Evolutionary conservation across 1,284 basidiomycete genomes (phyloP), one percentile per base, ranked within the genome.

Genomic region (Apiotrichum akiyoshidainum): DNA sequence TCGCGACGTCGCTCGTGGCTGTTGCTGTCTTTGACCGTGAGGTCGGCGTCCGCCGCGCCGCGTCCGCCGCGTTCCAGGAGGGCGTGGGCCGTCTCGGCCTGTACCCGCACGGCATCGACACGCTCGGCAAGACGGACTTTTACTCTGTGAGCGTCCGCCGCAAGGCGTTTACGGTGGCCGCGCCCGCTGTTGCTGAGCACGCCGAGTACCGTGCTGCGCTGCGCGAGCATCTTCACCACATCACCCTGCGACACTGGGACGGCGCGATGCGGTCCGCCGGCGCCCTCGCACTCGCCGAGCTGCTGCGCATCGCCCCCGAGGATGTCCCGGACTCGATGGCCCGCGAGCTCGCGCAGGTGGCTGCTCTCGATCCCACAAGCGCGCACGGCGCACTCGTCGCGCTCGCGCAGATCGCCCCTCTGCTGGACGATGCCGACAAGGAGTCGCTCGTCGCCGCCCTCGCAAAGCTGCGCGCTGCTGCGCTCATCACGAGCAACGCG

Each of bases 21-120:
- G 89, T 92, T 6, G 85, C 94, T 0, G 80, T 92, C 41, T 92
- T 88, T 67, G 96, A 99, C 78, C 84, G 96, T 33, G 96, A 99
- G 72, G 87, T 98, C 14, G 90, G 92, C 59, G 92, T 99, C 51
- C 84, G 96, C n/a, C 81, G 96, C 61, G 96, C 96, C 5, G 93
- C 95, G 3, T 98, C 94, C 76, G 96, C 96, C 11, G 92, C 95
- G 5, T 99, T 92, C 74, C 96, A 99, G 75, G 96, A 99, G 77
- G 88, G 89, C 68, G 96, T 98, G 44, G 96, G 96, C 11, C 82
- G 96, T 68, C 88, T 89, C 78, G 86, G 83, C 52, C 78, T 93
- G 54, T 94, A 98, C 72, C 88, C 91, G 42, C 87, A 94, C 76
- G 96, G 96, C 1, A 97, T 99, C 60, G 90, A 93, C 68, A 87